Percentiles rank a stretch among this genome's conserved stretches.
Evolutionary conservation across 805 yeast species (phyloP).

Genomic region (Saturnispora serradocipensis): DNA sequence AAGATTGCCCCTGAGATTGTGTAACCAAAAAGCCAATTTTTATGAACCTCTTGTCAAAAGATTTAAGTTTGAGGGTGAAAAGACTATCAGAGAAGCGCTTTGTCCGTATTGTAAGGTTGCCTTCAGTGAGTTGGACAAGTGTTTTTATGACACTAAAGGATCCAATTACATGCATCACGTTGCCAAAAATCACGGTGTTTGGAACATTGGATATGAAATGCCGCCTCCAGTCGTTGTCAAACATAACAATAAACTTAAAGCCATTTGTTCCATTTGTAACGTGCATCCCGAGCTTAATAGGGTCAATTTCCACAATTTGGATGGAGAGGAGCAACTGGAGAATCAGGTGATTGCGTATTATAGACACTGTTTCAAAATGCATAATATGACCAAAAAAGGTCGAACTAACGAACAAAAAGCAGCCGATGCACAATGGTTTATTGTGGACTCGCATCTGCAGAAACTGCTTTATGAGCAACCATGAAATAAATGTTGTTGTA

Average conservation of each 20-base stretch:
- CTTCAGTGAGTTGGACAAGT: not conserved
- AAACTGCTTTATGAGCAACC: not conserved
- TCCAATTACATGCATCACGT: constrained; percentile 26
- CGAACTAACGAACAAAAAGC: not conserved
- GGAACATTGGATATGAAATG: constrained; percentile 23
- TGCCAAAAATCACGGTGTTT: constrained; percentile 26
- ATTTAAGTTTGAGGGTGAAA: constrained; percentile 9
- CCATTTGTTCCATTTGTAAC: not conserved
- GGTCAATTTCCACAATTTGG: not conserved
- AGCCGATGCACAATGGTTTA: not conserved
- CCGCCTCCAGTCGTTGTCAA: constrained; percentile 17
- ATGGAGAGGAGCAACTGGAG: not conserved
- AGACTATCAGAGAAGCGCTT: constrained; percentile 20
- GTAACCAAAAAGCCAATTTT: constrained; percentile 6
- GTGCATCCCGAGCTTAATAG: not conserved
- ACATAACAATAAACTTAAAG: not conserved
- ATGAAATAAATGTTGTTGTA: not conserved
- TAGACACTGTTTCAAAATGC: not conserved
- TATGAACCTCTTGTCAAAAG: constrained; percentile 18
- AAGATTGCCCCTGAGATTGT: constrained; percentile 8
- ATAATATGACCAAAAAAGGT: not conserved
- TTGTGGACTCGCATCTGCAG: not conserved
- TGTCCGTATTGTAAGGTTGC: constrained; percentile 24
- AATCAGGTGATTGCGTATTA: not conserved
- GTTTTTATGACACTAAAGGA: constrained; percentile 20